These are phyloP conservation scores for Madurella fahalii DNA, from an alignment of 2,329 filamentous ascomycete species.

Conservation along the genomic window DNA sequence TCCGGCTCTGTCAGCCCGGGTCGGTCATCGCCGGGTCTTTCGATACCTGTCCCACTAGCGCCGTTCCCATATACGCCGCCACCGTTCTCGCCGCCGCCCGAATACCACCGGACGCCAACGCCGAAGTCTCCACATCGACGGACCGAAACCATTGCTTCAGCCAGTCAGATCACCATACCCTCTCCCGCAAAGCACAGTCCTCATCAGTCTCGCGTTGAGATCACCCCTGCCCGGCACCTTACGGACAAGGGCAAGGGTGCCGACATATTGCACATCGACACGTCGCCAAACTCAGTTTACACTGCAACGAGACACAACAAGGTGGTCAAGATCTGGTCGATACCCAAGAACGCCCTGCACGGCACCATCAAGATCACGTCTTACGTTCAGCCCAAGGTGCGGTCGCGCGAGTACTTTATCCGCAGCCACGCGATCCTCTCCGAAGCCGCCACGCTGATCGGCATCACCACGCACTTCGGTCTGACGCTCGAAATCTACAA, in stretches of 20 bases:
- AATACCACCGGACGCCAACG: conserved; percentile 8
- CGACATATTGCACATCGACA: conserved; percentile 34
- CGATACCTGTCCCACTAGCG: not conserved
- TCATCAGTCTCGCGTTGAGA: conserved; percentile 3
- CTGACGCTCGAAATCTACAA: conserved; percentile 38
- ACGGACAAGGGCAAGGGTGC: conserved; percentile 26
- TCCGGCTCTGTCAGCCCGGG: not conserved
- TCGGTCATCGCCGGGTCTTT: not conserved
- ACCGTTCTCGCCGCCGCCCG: conserved; percentile 1
- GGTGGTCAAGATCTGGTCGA: conserved; percentile 27
- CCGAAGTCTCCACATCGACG: not conserved
- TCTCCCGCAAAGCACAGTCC: conserved; percentile 1
- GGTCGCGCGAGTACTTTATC: conserved; percentile 39
- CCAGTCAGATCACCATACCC: not conserved
- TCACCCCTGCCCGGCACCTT: conserved; percentile 17
- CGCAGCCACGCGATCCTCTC: conserved; percentile 40
- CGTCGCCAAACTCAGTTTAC: conserved; percentile 29
- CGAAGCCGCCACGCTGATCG: conserved; percentile 34
- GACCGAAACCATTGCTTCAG: not conserved
- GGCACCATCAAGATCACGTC: conserved; percentile 36
- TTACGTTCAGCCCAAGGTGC: conserved; percentile 35
- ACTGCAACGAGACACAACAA: conserved; percentile 32
- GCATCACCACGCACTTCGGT: conserved; percentile 37
- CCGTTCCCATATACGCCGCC: conserved; percentile 1
- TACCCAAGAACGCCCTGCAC: conserved; percentile 20